Percentiles rank a stretch among this genome's conserved stretches.
Evolutionary conservation across 345 rosid genomes (phyloP).

Genomic region (Mercurialis annua): DNA sequence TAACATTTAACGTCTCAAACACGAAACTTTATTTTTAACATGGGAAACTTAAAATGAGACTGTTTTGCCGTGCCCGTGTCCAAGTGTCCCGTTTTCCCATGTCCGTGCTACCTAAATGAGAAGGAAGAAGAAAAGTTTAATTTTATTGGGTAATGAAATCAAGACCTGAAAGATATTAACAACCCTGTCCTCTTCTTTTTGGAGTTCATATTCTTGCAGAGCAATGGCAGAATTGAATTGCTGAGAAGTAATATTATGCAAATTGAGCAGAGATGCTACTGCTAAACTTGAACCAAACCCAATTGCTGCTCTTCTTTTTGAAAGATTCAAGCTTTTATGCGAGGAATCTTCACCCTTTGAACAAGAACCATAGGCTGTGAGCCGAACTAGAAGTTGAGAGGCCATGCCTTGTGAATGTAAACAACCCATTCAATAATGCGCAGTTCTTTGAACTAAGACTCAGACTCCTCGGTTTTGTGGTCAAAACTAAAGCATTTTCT

Average conservation of each 20-base stretch:
- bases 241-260: conserved; percentile 19
- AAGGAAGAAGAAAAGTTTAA: background rate
- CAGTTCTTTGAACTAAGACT: too few relatives aligned
- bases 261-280: conserved; percentile 35
- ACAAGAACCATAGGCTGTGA: conserved; percentile 21
- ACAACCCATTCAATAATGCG: too few relatives aligned
- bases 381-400: conserved; percentile 2
- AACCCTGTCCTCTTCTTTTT: conserved; percentile 65
- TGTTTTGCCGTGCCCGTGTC: background rate
- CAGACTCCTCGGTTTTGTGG: too few relatives aligned
- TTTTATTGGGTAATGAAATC: too few relatives aligned
- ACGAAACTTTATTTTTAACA: background rate
- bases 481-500: too few relatives aligned
- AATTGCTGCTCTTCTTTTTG: conserved; percentile 38
- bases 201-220: conserved; percentile 45
- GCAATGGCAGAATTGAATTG: conserved; percentile 45
- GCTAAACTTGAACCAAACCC: conserved; percentile 39
- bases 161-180: conserved; percentile 77
- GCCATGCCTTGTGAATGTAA: conserved; percentile 6
- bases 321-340: conserved; percentile 15
- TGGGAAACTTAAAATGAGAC: background rate
- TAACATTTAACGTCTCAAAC: background rate
- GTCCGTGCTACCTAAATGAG: background rate
- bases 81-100: too few relatives aligned
- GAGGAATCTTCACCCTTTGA: conserved; percentile 17